These are phyloP conservation scores for Coniophora puteana DNA, from an alignment of 1,284 basidiomycete species.

Conservation along the genomic window DNA sequence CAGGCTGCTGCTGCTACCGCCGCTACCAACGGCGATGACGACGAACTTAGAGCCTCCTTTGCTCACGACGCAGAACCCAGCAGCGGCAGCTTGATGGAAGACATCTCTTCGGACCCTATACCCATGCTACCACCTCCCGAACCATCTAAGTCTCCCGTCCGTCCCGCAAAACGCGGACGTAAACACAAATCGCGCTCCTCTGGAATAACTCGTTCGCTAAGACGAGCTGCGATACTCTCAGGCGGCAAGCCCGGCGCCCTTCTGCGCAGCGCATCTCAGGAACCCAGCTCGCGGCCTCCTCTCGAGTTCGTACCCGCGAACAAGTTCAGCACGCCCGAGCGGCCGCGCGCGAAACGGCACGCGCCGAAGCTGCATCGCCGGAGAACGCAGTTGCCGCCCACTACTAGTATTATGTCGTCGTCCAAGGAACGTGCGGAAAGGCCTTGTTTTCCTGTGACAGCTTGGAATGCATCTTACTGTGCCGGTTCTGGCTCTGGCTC, in stretches of 20 bases:
- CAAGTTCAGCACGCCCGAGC: constrained; percentile 12
- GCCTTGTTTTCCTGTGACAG: background rate
- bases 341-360: background rate
- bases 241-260: constrained; percentile 20
- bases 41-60: too few relatives aligned
- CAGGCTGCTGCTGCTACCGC: too few relatives aligned
- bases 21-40: too few relatives aligned
- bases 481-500: background rate
- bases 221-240: constrained; percentile 22
- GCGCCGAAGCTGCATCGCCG: background rate
- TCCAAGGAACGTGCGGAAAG: background rate
- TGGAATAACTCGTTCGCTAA: background rate
- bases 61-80: too few relatives aligned
- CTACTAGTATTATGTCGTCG: too few relatives aligned
- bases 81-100: too few relatives aligned
- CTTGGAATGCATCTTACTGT: background rate
- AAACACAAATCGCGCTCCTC: too few relatives aligned
- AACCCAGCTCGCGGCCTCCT: constrained; percentile 17
- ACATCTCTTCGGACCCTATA: too few relatives aligned
- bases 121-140: too few relatives aligned
- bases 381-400: background rate
- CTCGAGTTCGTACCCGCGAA: constrained; percentile 23
- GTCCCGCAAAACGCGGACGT: too few relatives aligned
- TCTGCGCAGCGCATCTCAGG: constrained; percentile 8
- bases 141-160: too few relatives aligned